Percentiles rank a stretch among this genome's conserved stretches.
phyloP scores from a whole-genome alignment of 2,329 filamentous ascomycete genomes.

The Colletotrichum sp. region DNA sequence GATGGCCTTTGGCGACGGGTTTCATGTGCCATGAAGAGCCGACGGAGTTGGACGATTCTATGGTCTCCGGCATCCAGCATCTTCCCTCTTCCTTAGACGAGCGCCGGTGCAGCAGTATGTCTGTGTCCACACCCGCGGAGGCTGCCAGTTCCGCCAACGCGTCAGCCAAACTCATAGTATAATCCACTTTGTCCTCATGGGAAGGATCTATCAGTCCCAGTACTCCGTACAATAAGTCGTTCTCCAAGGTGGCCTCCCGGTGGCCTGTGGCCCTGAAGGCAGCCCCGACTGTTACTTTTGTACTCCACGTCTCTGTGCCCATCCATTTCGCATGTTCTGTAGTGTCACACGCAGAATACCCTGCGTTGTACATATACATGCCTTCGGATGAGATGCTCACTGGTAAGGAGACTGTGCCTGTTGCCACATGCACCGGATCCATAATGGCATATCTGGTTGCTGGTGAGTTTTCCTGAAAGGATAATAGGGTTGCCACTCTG shows the following conservation, averaged over 20 bases:
- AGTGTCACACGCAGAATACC: not conserved
- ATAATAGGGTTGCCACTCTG: not conserved
- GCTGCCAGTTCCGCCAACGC: not conserved
- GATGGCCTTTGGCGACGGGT: not conserved
- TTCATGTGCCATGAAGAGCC: not conserved
- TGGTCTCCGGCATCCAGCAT: not conserved
- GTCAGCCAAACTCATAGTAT: not conserved
- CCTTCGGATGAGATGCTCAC: not conserved
- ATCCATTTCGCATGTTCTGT: not conserved
- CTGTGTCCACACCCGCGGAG: not conserved
- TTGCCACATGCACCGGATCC: not conserved
- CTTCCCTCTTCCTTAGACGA: not conserved
- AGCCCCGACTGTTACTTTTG: not conserved
- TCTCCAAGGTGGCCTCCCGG: not conserved
- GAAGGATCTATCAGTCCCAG: not conserved
- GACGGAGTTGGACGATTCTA: fast-evolving
- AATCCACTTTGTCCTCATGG: not conserved
- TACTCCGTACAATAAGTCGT: not conserved
- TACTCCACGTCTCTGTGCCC: not conserved
- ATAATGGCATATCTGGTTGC: not conserved
- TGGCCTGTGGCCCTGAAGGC: not conserved
- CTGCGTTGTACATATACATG: not conserved
- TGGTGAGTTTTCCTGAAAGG: not conserved
- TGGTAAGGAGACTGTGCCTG: not conserved
- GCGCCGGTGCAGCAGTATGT: not conserved